A percentile compares a stretch with the other conserved stretches of the same genome.
phyloP scores from a whole-genome alignment of 495 filamentous ascomycete species.

The Pseudoneurospora amorphoporcata region DNA sequence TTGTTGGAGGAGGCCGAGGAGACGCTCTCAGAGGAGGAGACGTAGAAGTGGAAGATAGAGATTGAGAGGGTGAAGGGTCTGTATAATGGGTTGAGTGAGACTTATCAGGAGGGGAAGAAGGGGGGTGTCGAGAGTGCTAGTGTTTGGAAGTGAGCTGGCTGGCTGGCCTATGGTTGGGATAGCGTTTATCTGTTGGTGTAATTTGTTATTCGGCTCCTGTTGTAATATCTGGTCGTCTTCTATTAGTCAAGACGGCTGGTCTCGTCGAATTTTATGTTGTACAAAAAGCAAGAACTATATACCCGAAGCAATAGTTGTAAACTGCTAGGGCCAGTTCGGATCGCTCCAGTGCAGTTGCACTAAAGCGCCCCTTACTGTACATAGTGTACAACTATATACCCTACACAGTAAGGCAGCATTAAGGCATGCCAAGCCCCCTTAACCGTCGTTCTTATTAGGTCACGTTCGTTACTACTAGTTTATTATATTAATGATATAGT shows the following conservation, averaged over 20 bases:
- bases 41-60: constrained; percentile 13
- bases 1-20: constrained; percentile 17
- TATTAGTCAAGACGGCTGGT: not conserved
- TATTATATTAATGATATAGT: too few species aligned
- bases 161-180: not conserved
- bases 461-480: too few species aligned
- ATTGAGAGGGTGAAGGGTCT: constrained; percentile 24
- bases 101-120: constrained; percentile 27
- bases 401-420: too few species aligned
- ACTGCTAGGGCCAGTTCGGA: too few species aligned
- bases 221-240: not conserved
- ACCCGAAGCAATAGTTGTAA: not conserved
- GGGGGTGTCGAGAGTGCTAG: constrained; percentile 25
- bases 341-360: too few species aligned
- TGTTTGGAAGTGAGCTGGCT: constrained; percentile 26
- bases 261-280: not conserved
- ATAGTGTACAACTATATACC: too few species aligned
- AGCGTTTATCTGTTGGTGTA: not conserved
- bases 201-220: not conserved
- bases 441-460: too few species aligned
- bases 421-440: too few species aligned
- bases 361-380: too few species aligned
- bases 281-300: not conserved
- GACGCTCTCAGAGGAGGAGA: constrained; percentile 11
- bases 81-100: constrained; percentile 25